phyloP scores from a whole-genome alignment of 345 rosid genomes.

The Excoecaria cochinchinensis region DNA sequence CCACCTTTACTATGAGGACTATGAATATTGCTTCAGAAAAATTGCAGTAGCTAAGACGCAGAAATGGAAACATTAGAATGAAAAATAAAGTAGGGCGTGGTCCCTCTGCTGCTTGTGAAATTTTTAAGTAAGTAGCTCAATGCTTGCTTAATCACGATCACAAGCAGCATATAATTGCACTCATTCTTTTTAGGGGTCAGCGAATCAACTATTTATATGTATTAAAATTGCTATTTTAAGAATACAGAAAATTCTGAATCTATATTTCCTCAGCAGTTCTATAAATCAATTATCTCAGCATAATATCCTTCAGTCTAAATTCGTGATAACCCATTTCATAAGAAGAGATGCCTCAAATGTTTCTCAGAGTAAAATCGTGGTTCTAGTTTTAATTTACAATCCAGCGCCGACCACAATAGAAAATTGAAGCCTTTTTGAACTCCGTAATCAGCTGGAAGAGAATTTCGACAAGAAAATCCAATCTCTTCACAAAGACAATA shows the following conservation, averaged over 20 bases:
- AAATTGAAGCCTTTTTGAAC: constrained; percentile 18
- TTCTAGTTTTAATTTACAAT: constrained; percentile 12
- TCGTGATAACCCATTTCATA: neutral
- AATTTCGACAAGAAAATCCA: constrained; percentile 21
- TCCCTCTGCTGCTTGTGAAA: too few species aligned
- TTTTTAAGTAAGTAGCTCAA: too few species aligned
- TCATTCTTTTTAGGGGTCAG: too few species aligned
- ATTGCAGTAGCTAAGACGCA: constrained; percentile 63
- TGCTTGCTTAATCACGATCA: too few species aligned
- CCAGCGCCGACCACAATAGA: constrained; percentile 17
- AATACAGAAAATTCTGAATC: too few species aligned
- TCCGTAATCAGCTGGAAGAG: constrained; percentile 25
- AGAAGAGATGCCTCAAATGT: constrained; percentile 2
- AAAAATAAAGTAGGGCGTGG: too few species aligned
- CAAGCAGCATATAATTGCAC: too few species aligned
- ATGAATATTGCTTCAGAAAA: constrained; percentile 71
- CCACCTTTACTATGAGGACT: constrained; percentile 66
- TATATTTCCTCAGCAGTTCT: too few species aligned
- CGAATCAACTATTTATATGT: too few species aligned
- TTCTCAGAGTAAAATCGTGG: neutral
- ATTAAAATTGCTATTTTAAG: too few species aligned
- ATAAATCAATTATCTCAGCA: too few species aligned
- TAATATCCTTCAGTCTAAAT: neutral
- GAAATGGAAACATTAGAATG: too few species aligned
- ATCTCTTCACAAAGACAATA: constrained; percentile 17